A percentile compares a stretch with the other conserved stretches of the same genome.
phyloP scores from a whole-genome alignment of 1,284 basidiomycete genomes.

The Peniophora sp. region DNA sequence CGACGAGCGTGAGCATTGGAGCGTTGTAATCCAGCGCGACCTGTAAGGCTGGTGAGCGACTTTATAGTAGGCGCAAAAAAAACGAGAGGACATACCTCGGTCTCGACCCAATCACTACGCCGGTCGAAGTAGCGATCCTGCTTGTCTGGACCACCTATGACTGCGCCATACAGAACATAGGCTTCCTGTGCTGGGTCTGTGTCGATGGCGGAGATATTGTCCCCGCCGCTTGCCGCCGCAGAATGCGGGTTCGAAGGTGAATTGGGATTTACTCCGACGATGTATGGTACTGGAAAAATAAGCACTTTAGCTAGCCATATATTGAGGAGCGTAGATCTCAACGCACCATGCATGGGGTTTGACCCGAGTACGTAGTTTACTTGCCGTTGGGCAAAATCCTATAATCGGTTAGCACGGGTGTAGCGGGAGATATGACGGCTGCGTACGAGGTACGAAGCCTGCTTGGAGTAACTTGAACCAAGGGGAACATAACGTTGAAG shows the following conservation, averaged over 20 bases:
- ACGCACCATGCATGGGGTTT: conserved; percentile 75
- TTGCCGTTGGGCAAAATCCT: conserved; percentile 70
- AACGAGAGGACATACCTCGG: conserved; percentile 50
- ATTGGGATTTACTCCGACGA: conserved; percentile 85
- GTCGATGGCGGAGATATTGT: conserved; percentile 62
- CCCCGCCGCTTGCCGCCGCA: conserved; percentile 78
- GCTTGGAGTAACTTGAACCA: conserved; percentile 55
- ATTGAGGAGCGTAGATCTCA: not conserved
- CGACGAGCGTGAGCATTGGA: conserved; percentile 75
- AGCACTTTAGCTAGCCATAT: not conserved
- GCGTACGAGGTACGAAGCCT: conserved; percentile 50
- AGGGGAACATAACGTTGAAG: conserved; percentile 70
- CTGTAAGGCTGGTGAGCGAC: conserved; percentile 22
- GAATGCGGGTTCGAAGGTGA: conserved; percentile 86
- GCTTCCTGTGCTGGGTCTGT: conserved; percentile 63
- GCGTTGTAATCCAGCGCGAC: conserved; percentile 81
- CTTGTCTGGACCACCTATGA: conserved; percentile 81
- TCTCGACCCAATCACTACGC: conserved; percentile 75
- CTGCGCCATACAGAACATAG: conserved; percentile 79
- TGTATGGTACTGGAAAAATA: conserved; percentile 49
- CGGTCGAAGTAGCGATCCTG: conserved; percentile 78
- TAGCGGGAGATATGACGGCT: conserved; percentile 6
- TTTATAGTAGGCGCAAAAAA: conserved; percentile 1
- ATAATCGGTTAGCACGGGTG: conserved; percentile 3
- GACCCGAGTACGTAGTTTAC: conserved; percentile 78